Percentiles rank a stretch among this genome's conserved stretches.
Conservation (phyloP, 1,284 basidiomycete species). For the Pascua sp. region DNA sequence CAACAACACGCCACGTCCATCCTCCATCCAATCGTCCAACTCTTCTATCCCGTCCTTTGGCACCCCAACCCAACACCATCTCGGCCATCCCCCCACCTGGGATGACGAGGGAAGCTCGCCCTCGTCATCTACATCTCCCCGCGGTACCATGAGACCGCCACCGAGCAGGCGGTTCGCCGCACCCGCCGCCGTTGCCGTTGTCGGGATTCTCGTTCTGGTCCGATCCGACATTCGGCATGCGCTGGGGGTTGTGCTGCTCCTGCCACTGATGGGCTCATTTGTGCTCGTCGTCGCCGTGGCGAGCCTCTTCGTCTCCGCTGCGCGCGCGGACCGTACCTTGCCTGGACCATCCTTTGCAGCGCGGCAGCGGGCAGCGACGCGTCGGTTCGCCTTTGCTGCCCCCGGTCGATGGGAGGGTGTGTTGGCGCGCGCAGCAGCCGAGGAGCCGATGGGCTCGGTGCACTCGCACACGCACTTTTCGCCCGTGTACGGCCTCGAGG, state of each 20-base stretch:
- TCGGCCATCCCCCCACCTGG: too few relatives aligned
- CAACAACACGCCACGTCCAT: too few relatives aligned
- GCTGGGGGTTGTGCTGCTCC: not conserved
- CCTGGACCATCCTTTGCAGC: not conserved
- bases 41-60: too few relatives aligned
- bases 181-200: not conserved
- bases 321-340: not conserved
- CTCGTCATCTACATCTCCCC: too few relatives aligned
- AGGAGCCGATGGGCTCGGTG: not conserved
- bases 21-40: too few relatives aligned
- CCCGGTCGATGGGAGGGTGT: conserved; percentile 1
- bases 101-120: too few relatives aligned
- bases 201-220: not conserved
- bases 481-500: conserved; percentile 8
- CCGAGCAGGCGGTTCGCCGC: too few relatives aligned
- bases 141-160: too few relatives aligned
- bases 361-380: conserved; percentile 5
- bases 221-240: not conserved
- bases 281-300: not conserved
- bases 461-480: not conserved
- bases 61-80: too few relatives aligned
- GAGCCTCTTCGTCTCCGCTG: not conserved
- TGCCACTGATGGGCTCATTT: not conserved
- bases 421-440: not conserved
- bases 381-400: conserved; percentile 6